phyloP scores from a whole-genome alignment of 2,329 filamentous ascomycete genomes.

The Penicillium freii region DNA sequence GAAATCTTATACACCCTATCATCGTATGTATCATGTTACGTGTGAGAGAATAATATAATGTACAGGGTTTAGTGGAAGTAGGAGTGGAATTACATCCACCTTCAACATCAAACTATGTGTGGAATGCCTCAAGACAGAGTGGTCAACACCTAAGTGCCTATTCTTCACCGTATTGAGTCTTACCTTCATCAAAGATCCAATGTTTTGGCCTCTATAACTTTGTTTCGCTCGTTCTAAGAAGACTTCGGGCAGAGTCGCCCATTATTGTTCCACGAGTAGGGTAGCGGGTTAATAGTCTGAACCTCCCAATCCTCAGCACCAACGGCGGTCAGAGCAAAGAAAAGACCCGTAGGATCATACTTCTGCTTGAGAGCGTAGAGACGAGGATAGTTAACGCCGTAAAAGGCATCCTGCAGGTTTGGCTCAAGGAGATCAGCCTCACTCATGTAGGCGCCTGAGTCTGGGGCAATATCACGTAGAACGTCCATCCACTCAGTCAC shows the following conservation, averaged over 20 bases:
- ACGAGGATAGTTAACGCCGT: conserved; percentile 33
- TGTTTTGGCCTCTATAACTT: not conserved
- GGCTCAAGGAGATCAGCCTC: conserved; percentile 43
- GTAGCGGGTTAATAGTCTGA: conserved; percentile 15
- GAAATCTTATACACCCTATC: too few species aligned
- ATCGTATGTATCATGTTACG: too few species aligned
- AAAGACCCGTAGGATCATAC: conserved; percentile 34
- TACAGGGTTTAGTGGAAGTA: too few species aligned
- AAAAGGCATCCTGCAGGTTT: conserved; percentile 42
- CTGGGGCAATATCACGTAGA: conserved; percentile 18
- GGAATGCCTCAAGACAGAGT: not conserved
- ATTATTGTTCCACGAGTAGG: conserved; percentile 24
- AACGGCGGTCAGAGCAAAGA: conserved; percentile 26
- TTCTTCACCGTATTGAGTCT: too few species aligned
- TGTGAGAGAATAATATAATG: too few species aligned
- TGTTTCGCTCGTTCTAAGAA: not conserved
- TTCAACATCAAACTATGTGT: not conserved
- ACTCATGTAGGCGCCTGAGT: conserved; percentile 37
- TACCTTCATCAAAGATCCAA: too few species aligned
- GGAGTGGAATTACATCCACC: too few species aligned
- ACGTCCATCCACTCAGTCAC: conserved; percentile 24
- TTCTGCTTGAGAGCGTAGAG: conserved; percentile 31
- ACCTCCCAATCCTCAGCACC: conserved; percentile 27
- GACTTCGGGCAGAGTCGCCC: conserved; percentile 18
- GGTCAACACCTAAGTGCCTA: not conserved